These are phyloP conservation scores for Lumnitzera littorea DNA, from an alignment of 345 rosid species.

Conservation along the genomic window DNA sequence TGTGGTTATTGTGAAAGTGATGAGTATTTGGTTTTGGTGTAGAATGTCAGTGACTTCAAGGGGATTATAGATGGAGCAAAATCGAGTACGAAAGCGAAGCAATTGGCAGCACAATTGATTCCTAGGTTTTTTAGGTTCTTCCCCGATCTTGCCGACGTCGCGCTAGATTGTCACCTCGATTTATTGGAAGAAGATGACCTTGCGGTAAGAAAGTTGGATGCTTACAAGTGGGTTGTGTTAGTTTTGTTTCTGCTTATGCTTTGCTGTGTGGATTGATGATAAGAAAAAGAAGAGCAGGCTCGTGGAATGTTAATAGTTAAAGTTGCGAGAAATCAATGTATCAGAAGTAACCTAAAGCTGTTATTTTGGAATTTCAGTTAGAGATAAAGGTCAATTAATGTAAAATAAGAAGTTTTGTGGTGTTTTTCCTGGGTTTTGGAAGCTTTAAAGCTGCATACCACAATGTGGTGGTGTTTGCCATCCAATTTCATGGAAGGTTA, in stretches of 20 bases:
- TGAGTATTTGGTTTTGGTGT: neutral
- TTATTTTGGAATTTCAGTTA: no score
- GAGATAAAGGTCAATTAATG: no score
- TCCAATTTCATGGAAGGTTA: no score
- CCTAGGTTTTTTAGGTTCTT: slow-evolving; percentile 98
- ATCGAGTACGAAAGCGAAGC: slow-evolving; percentile 78
- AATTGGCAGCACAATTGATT: slow-evolving; percentile 94
- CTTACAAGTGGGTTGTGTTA: neutral
- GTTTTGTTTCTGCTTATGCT: neutral
- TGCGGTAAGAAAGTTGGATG: slow-evolving; percentile 41
- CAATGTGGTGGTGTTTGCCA: no score
- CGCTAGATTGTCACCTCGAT: slow-evolving; percentile 75
- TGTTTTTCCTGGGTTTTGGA: no score
- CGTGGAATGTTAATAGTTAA: no score
- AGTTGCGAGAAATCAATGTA: no score
- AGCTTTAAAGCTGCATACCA: no score
- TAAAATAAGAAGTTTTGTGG: no score
- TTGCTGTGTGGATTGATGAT: slow-evolving; percentile 3
- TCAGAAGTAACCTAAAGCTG: no score
- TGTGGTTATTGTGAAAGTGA: neutral
- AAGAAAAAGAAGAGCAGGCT: no score
- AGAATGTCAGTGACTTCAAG: slow-evolving; percentile 82
- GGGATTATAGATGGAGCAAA: slow-evolving; percentile 78
- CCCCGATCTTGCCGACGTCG: slow-evolving; percentile 62
- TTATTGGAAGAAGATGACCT: slow-evolving; percentile 91